Evolutionary conservation across 345 rosid genomes (phyloP).

Genomic region (Leavenworthia alabamica): DNA sequence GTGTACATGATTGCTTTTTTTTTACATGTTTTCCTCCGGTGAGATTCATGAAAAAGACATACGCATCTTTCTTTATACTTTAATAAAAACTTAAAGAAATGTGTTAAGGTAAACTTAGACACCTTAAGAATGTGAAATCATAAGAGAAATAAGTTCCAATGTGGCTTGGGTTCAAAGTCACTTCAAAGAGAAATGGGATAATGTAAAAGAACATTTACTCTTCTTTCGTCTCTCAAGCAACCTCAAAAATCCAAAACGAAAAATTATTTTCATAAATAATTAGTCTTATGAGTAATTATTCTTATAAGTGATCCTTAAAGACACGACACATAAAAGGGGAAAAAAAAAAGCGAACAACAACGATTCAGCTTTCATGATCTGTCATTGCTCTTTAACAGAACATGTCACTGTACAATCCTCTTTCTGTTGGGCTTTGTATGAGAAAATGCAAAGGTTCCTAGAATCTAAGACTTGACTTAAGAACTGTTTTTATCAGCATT

Average conservation of each 20-base stretch:
- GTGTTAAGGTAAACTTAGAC: not conserved
- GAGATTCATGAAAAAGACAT: not conserved
- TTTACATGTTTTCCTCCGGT: too few species aligned
- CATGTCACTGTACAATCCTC: too few species aligned
- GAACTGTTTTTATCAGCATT: not conserved
- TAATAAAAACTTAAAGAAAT: constrained; percentile 2
- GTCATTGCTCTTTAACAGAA: constrained; percentile 16
- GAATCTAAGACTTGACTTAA: not conserved
- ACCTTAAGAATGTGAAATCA: too few species aligned
- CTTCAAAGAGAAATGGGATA: too few species aligned
- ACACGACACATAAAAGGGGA: constrained; percentile 5
- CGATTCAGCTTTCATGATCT: constrained; percentile 18
- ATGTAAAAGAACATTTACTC: constrained; percentile 27
- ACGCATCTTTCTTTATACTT: too few species aligned
- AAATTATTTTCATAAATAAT: constrained; percentile 8
- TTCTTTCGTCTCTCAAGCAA: constrained; percentile 24
- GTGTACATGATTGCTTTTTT: constrained; percentile 1
- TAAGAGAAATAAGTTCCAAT: too few species aligned
- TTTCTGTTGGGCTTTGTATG: too few species aligned
- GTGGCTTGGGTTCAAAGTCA: constrained; percentile 27
- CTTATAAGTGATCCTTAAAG: too few species aligned
- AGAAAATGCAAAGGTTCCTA: too few species aligned
- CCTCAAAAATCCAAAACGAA: constrained; percentile 1
- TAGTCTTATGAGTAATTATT: too few species aligned
- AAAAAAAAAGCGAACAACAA: constrained; percentile 16